Percentiles rank a stretch among this genome's conserved stretches.
Evolutionary conservation across 257 asterid genomes (phyloP).

Genomic region (Lycium ferocissimum): DNA sequence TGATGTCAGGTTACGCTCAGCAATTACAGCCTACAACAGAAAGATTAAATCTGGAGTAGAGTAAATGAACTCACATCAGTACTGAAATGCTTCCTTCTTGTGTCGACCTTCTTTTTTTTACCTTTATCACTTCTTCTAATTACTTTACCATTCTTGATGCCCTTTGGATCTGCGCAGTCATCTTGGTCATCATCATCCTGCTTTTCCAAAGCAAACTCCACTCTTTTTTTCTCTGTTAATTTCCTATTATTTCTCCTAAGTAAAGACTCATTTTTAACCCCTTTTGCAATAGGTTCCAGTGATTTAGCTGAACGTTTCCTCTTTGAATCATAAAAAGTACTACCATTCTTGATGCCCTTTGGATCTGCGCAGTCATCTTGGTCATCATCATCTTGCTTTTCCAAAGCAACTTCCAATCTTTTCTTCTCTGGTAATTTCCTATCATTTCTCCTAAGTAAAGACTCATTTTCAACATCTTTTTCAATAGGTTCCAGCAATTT

Average conservation of each 20-base stretch:
- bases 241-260: slow-evolving; percentile 27
- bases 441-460: slow-evolving; percentile 8
- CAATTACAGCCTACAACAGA: slow-evolving; percentile 6
- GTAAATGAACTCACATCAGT: slow-evolving; percentile 46
- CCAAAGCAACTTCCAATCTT: neutral
- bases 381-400: neutral
- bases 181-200: slow-evolving; percentile 17
- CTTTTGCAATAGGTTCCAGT: slow-evolving; percentile 9
- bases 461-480: neutral
- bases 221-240: slow-evolving; percentile 21
- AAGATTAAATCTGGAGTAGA: neutral
- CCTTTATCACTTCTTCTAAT: neutral
- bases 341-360: slow-evolving; percentile 23
- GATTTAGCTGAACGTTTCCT: slow-evolving; percentile 22
- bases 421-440: slow-evolving; percentile 28
- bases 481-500: slow-evolving; percentile 8
- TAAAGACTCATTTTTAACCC: neutral
- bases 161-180: neutral
- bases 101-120: slow-evolving; percentile 16
- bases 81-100: slow-evolving; percentile 41
- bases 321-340: slow-evolving; percentile 24
- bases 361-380: neutral
- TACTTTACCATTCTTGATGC: neutral
- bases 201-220: neutral
- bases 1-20: neutral